phyloP scores from a whole-genome alignment of 2,329 filamentous ascomycete species.

The Fusarium longipes region DNA sequence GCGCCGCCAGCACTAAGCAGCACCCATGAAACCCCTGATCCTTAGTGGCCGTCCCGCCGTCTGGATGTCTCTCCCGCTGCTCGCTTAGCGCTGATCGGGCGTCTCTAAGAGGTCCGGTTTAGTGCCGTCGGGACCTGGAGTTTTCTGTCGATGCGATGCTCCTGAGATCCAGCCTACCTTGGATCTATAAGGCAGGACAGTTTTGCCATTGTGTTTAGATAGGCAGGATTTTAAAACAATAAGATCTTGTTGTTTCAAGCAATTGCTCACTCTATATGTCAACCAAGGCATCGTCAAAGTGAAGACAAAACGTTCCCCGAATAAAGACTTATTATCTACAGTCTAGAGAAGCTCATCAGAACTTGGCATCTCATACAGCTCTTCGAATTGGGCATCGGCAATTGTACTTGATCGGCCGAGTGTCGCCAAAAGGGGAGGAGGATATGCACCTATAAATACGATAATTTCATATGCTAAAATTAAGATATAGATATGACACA shows the following conservation, averaged over 20 bases:
- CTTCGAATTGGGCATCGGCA: conserved; percentile 21
- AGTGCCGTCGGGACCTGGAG: conserved; percentile 38
- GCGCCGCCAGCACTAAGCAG: conserved; percentile 45
- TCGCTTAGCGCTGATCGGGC: conserved; percentile 47
- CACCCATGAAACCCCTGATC: conserved; percentile 42
- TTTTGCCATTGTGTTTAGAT: background rate
- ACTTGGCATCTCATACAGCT: background rate
- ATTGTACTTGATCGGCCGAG: conserved; percentile 25
- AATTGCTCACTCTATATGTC: background rate
- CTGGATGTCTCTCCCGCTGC: conserved; percentile 40
- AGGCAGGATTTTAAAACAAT: conserved; percentile 7
- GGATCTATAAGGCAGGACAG: conserved; percentile 14
- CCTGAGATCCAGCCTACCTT: conserved; percentile 8
- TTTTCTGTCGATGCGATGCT: conserved; percentile 21
- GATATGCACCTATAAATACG: conserved; percentile 31
- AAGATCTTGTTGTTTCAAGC: conserved; percentile 10
- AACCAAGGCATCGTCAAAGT: background rate
- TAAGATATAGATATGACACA: conserved; percentile 17
- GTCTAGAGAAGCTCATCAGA: background rate
- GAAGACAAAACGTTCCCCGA: background rate
- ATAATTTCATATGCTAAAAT: conserved; percentile 25
- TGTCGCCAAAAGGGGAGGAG: conserved; percentile 26
- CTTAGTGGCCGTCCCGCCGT: conserved; percentile 45
- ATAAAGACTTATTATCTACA: background rate
- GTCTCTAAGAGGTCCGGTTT: conserved; percentile 41